Conservation (phyloP, 768 basidiomycete genomes). For the Amanita phalloides region DNA sequence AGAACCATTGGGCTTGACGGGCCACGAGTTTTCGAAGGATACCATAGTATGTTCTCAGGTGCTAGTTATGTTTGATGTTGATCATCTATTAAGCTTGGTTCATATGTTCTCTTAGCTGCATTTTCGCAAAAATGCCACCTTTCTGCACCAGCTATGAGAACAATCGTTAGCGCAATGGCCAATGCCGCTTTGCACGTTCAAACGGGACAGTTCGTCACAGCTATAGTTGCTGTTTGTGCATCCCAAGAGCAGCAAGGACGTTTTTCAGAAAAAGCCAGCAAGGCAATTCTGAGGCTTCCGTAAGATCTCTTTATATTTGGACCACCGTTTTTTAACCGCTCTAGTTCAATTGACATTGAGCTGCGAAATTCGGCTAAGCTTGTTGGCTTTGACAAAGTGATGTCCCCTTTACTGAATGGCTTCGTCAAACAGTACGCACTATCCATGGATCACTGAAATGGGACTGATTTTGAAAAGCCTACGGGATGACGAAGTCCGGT, state of each 20-base stretch:
- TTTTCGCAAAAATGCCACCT: conserved; percentile 60
- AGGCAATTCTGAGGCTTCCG: conserved; percentile 35
- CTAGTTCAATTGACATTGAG: conserved; percentile 10
- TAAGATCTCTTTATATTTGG: conserved; percentile 21
- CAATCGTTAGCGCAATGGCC: conserved; percentile 45
- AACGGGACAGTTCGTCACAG: conserved; percentile 51
- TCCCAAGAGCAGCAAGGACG: conserved; percentile 45
- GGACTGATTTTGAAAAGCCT: conserved; percentile 14
- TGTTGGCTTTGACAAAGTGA: conserved; percentile 15
- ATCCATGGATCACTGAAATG: neutral
- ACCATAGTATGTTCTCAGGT: conserved; percentile 32
- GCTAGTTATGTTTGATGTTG: conserved; percentile 39
- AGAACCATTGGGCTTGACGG: conserved; percentile 38
- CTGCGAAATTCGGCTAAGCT: conserved; percentile 8
- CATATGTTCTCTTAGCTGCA: conserved; percentile 62
- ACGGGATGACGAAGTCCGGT: conserved; percentile 16
- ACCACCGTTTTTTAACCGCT: neutral
- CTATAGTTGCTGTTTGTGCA: conserved; percentile 53
- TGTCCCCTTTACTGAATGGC: conserved; percentile 17
- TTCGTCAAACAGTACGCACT: neutral
- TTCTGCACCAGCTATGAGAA: conserved; percentile 44
- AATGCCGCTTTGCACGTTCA: conserved; percentile 36
- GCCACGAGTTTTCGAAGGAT: conserved; percentile 32
- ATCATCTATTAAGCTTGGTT: conserved; percentile 71
- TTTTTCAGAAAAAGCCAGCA: conserved; percentile 31